Conservation (phyloP, 441 rosid genomes). For the Pelargonium cotyledonis region DNA sequence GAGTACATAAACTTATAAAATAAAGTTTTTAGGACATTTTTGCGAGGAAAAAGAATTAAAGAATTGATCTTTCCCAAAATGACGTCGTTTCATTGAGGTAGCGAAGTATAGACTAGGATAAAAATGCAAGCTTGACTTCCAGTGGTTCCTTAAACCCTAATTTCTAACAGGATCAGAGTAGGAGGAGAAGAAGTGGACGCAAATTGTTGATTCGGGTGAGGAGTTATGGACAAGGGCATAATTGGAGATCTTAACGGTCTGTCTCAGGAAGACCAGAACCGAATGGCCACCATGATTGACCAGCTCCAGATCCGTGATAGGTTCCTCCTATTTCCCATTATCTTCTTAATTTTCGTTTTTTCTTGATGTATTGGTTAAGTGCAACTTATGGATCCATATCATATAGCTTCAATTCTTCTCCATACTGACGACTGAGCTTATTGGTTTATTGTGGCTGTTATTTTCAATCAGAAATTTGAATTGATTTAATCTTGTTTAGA, state of each 20-base stretch:
- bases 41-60: too few species aligned
- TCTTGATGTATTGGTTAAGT: too few species aligned
- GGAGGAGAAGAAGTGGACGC: too few species aligned
- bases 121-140: neutral
- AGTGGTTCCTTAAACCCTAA: neutral
- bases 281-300: conserved; percentile 77
- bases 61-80: neutral
- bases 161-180: neutral
- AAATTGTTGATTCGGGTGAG: neutral
- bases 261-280: conserved; percentile 64
- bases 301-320: conserved; percentile 92
- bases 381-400: too few species aligned
- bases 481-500: neutral
- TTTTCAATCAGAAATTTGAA: neutral
- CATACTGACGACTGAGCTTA: too few species aligned
- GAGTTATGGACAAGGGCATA: conserved; percentile 71
- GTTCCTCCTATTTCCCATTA: conserved; percentile 25
- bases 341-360: neutral
- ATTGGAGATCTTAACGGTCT: conserved; percentile 73
- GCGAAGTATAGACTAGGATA: too few species aligned
- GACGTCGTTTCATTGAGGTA: neutral
- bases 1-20: too few species aligned
- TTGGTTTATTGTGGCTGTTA: too few species aligned
- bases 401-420: too few species aligned
- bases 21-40: too few species aligned